Base-by-base conservation (phyloP, 148 eudicot genomes). In the Dianthus caryophyllus region DNA sequence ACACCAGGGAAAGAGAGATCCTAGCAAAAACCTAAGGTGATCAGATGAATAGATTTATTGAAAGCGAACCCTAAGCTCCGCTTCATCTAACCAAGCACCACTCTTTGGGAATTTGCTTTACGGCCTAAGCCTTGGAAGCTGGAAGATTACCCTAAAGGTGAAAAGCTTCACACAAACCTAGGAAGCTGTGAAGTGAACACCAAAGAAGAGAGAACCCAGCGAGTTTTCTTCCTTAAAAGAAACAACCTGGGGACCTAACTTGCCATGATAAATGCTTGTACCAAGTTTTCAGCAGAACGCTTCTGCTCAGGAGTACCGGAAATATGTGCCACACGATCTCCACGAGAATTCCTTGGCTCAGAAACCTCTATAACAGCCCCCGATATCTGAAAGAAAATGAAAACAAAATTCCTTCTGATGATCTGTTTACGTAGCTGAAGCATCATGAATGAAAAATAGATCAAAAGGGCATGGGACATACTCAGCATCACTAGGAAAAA, bases 221-320 rank as follows among this genome's bases (percentile, higher is more conserved):
- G 57, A 76, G 26, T 64, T 70, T 72, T 81, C 81, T 73, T 76
- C 71, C 66, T 67, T 64, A 26, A 67, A 62, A 61, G 62, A 71
- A 74, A 66, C 55, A 68, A 60, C 79, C 78, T 73, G 69, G 62
- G 25, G 67, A 26, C 39, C 74, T 76, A 89, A 63, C 90, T 83
- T 65, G 91, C 81, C 95, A 89, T 78, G 71, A 93, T 87, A 77
- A 93, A 89, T 54, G 95, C 96, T 78, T 85, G 96, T 75, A 93
- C 84, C 81, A 89, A 80, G 78, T 89, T 84, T 75, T 93, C 95
- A 52, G 95, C 98, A 47, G 96, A 60, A 66, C 85, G 90, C 83
- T 89, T 89, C 84, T 93, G 91, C 70, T 89, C 96, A 46, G 86
- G n/a, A 67, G 90, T 87, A 38, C 98, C 96, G 71, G 95, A 87